Base-by-base conservation (phyloP, 805 yeast genomes). In the Maudiozyma barnettii region DNA sequence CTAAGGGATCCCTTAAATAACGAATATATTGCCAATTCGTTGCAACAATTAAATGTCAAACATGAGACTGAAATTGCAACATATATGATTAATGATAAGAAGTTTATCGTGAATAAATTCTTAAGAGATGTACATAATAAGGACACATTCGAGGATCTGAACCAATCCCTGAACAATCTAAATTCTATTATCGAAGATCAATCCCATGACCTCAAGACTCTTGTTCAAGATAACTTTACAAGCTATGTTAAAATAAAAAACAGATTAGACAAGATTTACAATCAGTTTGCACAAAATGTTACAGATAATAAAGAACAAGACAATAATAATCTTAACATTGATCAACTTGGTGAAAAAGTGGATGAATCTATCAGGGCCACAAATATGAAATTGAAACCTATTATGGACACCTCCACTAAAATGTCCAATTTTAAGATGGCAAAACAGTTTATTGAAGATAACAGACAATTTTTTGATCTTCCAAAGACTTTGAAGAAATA, bases 221-320 rank as follows among this genome's bases (percentile, higher is more conserved):
- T 81, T 39, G 78, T 82, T 14, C 78, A 78, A 52, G 64, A 71
- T 13, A 85, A 84, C 57, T 82, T 79, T 54, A 75, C 77, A 46
- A 72, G 74, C 53, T 83, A 82, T 52, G 85, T 84, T 30, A 75
- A 75, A 51, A 73, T 81, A 23, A 84, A 84, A 56, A 76, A 82
- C 21, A 69, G 77, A 3, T 64, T 84, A 35, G 90, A 84, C 57
- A 72, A 73, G 23, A 79, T 82, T 4, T 75, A 79, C 50, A 67
- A 63, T 19, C 80, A 77, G 51, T 78, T 82, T 54, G 66, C 59
- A 1, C 48, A 71, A 29, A 46, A 50, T 2, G 36, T 45, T 39
- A 43, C 49, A 45, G 35, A 33, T 16, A 33, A 19, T n/a, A 36
- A 37, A 22, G 55, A 64, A 43, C 56, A 54, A 31, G 20, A 38